phyloP scores from a whole-genome alignment of 495 filamentous ascomycete species.

The Podospora didyma region DNA sequence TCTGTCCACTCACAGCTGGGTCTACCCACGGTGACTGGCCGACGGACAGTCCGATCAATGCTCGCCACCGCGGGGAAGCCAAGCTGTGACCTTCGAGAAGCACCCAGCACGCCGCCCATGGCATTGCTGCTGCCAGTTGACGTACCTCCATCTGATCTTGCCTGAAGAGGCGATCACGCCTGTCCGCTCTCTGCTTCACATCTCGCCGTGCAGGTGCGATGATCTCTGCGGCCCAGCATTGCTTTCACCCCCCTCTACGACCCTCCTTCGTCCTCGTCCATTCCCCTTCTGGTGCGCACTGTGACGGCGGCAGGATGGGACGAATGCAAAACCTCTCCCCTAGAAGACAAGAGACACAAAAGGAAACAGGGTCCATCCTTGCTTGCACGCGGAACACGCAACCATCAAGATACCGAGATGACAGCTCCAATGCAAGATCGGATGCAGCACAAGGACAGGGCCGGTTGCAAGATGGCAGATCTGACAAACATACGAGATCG shows the following conservation, averaged over 20 bases:
- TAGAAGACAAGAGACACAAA: neutral
- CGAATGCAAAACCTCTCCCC: neutral
- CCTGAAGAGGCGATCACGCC: conserved; percentile 14
- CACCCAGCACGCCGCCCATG: conserved; percentile 2
- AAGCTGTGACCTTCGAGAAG: conserved; percentile 7
- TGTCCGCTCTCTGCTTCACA: neutral
- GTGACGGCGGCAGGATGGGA: conserved; percentile 9
- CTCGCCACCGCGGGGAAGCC: neutral
- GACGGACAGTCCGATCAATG: neutral
- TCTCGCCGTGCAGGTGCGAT: conserved; percentile 11
- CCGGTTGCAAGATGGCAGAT: conserved; percentile 6
- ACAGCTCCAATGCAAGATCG: conserved; percentile 2
- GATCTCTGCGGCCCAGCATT: conserved; percentile 19
- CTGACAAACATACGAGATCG: conserved; percentile 6
- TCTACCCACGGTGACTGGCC: neutral
- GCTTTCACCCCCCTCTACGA: conserved; percentile 4
- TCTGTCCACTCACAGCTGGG: neutral
- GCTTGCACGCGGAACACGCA: neutral
- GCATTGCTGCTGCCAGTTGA: conserved; percentile 5
- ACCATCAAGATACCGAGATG: conserved; percentile 6
- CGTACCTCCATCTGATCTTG: conserved; percentile 12
- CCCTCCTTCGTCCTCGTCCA: neutral
- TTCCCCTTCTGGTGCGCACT: neutral
- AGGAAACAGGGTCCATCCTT: conserved; percentile 1
- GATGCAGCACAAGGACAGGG: conserved; percentile 3